Percentiles rank a stretch among this genome's conserved stretches.
phyloP scores from a whole-genome alignment of 2,329 filamentous ascomycete species.

The Colletotrichum sp. region DNA sequence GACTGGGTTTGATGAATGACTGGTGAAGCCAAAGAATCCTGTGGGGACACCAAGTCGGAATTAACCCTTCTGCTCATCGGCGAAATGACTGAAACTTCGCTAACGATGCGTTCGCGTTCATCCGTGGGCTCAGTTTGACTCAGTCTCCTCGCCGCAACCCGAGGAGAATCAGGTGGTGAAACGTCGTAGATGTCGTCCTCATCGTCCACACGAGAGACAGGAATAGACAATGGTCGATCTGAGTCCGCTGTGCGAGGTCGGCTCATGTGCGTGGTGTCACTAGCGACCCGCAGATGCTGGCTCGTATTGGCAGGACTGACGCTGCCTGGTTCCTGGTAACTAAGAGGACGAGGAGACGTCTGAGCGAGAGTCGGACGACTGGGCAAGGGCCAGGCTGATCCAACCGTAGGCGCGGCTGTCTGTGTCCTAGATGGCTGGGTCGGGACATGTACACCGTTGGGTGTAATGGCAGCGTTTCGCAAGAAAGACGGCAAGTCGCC shows the following conservation, averaged over 20 bases:
- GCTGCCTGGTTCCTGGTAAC: slow-evolving; percentile 5
- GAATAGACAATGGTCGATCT: slow-evolving; percentile 5
- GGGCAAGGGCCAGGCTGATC: slow-evolving; percentile 18
- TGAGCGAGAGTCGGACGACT: not conserved
- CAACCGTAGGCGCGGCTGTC: slow-evolving; percentile 21
- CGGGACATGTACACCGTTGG: slow-evolving; percentile 27
- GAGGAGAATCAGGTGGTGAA: slow-evolving; percentile 50
- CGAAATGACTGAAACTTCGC: not conserved
- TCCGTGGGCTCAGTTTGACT: not conserved
- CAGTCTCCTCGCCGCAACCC: slow-evolving; percentile 20
- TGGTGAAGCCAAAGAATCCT: not conserved
- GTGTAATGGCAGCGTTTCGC: slow-evolving; percentile 51
- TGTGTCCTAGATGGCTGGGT: slow-evolving; percentile 26
- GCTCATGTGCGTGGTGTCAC: slow-evolving; percentile 13
- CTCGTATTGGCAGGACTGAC: not conserved
- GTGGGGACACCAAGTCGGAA: not conserved
- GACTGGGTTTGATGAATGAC: not conserved
- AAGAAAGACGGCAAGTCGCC: slow-evolving; percentile 61
- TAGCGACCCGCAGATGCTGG: slow-evolving; percentile 15
- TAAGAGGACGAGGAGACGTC: slow-evolving; percentile 18
- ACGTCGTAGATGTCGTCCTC: slow-evolving; percentile 51
- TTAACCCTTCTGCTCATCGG: not conserved
- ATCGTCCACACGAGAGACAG: slow-evolving; percentile 19
- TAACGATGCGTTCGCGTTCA: not conserved
- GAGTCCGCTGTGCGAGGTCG: slow-evolving; percentile 14